Conservation (phyloP, 2,329 filamentous ascomycete genomes). For the Aspergillus pseudoglaucus region DNA sequence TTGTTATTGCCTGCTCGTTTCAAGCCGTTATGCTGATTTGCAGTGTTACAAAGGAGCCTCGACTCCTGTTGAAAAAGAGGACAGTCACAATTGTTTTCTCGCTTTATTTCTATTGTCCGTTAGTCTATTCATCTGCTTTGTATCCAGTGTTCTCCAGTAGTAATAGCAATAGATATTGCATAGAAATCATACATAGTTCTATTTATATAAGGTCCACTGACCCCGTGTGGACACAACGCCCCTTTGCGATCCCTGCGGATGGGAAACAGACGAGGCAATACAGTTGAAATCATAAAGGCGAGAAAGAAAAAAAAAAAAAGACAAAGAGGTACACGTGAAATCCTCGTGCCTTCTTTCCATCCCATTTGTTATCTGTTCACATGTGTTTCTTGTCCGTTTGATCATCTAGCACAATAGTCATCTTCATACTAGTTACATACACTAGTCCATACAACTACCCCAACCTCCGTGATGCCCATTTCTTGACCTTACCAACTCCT, state of each 20-base stretch:
- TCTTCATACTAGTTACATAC: no score
- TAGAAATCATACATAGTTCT: slow-evolving; percentile 8
- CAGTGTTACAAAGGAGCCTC: background rate
- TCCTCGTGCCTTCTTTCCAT: no score
- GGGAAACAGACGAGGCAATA: background rate
- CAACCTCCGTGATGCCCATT: no score
- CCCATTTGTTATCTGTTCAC: no score
- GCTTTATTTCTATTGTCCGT: background rate
- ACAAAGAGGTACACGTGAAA: background rate
- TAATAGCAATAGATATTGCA: background rate
- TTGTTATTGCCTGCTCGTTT: background rate
- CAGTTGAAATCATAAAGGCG: background rate
- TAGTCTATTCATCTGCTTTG: background rate
- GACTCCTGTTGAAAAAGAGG: background rate
- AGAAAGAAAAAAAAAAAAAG: background rate
- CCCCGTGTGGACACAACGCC: slow-evolving; percentile 7
- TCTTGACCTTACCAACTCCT: no score
- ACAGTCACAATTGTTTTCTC: background rate
- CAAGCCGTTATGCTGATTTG: slow-evolving; percentile 7
- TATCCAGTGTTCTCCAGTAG: background rate
- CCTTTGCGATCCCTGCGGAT: slow-evolving; percentile 17
- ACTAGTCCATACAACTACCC: no score
- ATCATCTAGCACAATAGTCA: no score
- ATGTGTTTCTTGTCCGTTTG: no score
- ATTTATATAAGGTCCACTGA: slow-evolving; percentile 17